Conservation (phyloP, 805 yeast genomes). For the Starmerella vaccinii region DNA sequence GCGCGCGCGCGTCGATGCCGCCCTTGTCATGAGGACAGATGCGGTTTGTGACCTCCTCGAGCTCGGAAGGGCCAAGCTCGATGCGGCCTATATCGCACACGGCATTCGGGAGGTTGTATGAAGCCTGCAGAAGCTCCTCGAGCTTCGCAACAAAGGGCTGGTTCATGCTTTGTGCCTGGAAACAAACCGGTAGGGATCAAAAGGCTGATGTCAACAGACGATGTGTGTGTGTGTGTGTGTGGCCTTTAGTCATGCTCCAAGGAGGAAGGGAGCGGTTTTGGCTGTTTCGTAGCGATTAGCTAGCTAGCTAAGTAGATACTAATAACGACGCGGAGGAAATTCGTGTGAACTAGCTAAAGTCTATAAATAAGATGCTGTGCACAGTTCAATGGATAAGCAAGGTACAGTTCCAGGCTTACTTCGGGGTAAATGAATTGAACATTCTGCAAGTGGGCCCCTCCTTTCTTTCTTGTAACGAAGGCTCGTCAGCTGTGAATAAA, state of each 20-base stretch:
- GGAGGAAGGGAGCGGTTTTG: no score
- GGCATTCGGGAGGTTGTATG: conserved; percentile 59
- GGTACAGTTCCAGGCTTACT: no score
- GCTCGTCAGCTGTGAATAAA: no score
- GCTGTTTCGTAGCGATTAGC: no score
- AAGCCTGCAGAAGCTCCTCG: conserved; percentile 66
- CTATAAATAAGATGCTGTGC: no score
- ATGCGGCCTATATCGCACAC: conserved; percentile 66
- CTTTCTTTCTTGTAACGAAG: no score
- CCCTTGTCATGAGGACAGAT: conserved; percentile 33
- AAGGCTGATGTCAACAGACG: not conserved
- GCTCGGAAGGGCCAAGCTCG: conserved; percentile 68
- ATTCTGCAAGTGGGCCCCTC: no score
- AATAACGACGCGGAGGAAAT: no score
- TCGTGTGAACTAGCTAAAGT: no score
- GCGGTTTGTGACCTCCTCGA: conserved; percentile 37
- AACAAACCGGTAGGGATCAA: conserved; percentile 4
- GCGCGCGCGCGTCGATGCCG: conserved; percentile 40
- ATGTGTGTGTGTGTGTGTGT: not conserved
- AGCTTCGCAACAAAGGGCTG: conserved; percentile 34
- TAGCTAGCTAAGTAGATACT: no score
- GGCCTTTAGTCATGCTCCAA: not conserved
- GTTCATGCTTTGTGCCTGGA: conserved; percentile 15
- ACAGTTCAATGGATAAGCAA: no score
- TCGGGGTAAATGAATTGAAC: no score